phyloP scores from a whole-genome alignment of 2,329 filamentous ascomycete genomes.

The Colletotrichum sp. region DNA sequence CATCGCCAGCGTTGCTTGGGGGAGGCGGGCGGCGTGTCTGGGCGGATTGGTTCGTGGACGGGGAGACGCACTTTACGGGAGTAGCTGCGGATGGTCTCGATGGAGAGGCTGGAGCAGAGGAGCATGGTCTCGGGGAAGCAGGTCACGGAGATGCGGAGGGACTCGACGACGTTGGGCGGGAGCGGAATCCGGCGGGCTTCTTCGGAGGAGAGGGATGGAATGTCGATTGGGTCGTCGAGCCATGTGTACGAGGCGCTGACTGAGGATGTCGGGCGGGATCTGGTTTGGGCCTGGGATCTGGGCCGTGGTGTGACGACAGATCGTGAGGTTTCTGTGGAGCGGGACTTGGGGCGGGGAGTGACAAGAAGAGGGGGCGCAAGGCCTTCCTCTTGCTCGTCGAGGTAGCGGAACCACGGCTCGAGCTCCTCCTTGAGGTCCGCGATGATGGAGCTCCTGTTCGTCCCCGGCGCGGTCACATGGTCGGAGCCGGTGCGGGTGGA shows the following conservation, averaged over 20 bases:
- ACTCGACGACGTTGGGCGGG: constrained; percentile 58
- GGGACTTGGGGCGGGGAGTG: neutral
- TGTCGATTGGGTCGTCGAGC: constrained; percentile 22
- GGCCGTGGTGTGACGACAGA: neutral
- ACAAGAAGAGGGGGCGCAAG: constrained; percentile 5
- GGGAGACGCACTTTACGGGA: constrained; percentile 57
- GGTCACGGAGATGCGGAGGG: constrained; percentile 55
- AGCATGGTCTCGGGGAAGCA: constrained; percentile 67
- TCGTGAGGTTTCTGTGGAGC: neutral
- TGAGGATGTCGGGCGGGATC: constrained; percentile 4
- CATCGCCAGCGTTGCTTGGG: constrained; percentile 21
- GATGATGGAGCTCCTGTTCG: constrained; percentile 3
- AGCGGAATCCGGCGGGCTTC: constrained; percentile 43
- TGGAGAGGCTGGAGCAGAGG: constrained; percentile 56
- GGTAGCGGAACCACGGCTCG: constrained; percentile 22
- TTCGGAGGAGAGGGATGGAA: neutral
- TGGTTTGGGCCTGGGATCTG: constrained; percentile 1
- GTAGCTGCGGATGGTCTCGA: constrained; percentile 63
- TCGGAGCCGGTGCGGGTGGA: neutral
- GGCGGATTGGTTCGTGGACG: neutral
- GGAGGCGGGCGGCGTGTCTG: constrained; percentile 17
- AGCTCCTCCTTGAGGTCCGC: constrained; percentile 23
- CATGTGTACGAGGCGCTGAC: constrained; percentile 18
- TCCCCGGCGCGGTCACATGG: neutral
- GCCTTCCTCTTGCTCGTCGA: constrained; percentile 14